phyloP scores from a whole-genome alignment of 148 eudicot species.

The Spergularia marina region DNA sequence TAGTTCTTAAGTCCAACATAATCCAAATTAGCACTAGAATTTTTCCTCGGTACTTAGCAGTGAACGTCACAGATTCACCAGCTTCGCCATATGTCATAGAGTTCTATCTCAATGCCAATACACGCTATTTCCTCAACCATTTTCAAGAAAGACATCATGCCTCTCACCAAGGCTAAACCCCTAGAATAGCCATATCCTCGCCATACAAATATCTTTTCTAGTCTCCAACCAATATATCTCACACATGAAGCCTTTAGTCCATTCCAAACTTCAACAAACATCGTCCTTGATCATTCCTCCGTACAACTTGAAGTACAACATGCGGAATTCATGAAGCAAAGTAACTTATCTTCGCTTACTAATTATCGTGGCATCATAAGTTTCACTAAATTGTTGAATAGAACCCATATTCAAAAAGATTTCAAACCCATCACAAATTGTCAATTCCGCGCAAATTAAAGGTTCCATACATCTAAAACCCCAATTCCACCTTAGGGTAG shows the following conservation, averaged over 20 bases:
- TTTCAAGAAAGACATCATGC: not conserved
- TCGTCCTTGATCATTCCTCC: not conserved
- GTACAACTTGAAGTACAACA: not conserved
- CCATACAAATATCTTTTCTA: not conserved
- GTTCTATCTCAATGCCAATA: not conserved
- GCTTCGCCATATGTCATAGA: not conserved
- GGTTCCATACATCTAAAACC: not conserved
- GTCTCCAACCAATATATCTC: not conserved
- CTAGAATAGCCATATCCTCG: no score
- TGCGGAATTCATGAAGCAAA: not conserved
- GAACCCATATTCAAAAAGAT: not conserved
- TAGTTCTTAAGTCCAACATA: conserved; percentile 1
- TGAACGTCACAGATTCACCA: not conserved
- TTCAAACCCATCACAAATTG: not conserved
- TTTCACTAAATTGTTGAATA: not conserved
- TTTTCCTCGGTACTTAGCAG: not conserved
- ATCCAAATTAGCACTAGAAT: not conserved
- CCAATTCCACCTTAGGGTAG: not conserved
- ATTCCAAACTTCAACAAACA: not conserved
- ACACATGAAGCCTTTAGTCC: not conserved
- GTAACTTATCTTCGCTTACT: not conserved
- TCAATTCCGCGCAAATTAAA: not conserved
- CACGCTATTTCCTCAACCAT: no score
- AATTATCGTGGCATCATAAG: not conserved
- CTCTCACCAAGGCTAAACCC: not conserved